Conservation (phyloP, 257 asterid species). For the Datura wrightii region DNA sequence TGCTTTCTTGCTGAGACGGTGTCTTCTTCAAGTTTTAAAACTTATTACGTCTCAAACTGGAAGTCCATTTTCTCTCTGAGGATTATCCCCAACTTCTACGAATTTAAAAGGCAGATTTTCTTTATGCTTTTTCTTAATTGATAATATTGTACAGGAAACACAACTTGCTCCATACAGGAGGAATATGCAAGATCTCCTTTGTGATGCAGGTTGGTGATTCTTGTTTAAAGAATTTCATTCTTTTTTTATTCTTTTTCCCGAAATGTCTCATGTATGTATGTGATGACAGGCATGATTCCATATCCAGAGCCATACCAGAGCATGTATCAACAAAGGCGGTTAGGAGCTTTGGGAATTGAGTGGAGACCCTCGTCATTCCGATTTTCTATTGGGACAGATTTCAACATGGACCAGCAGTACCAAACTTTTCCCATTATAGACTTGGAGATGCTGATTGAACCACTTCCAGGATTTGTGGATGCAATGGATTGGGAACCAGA, state of each 20-base stretch:
- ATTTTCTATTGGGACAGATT: constrained; percentile 86
- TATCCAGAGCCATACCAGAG: constrained; percentile 97
- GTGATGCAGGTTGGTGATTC: constrained; percentile 75
- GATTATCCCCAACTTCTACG: constrained; percentile 11
- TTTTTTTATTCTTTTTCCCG: neutral
- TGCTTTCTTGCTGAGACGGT: neutral
- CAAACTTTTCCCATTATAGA: constrained; percentile 81
- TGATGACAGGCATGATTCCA: constrained; percentile 78
- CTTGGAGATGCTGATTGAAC: constrained; percentile 78
- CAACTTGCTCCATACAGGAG: constrained; percentile 94
- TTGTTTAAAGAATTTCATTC: neutral
- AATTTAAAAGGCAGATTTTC: neutral
- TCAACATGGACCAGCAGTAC: constrained; percentile 78
- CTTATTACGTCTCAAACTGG: constrained; percentile 5
- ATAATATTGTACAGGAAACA: constrained; percentile 64
- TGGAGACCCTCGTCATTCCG: constrained; percentile 95
- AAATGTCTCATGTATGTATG: constrained; percentile 20
- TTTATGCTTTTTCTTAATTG: constrained; percentile 15
- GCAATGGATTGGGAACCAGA: constrained; percentile 98
- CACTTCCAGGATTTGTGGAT: constrained; percentile 86
- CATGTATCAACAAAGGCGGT: constrained; percentile 78
- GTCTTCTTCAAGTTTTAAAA: neutral
- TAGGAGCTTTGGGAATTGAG: constrained; percentile 91
- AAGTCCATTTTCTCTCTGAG: neutral
- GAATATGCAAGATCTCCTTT: constrained; percentile 98